Percentiles rank a stretch among this genome's conserved stretches.
Evolutionary conservation across 352 stramenopile species (phyloP).

Genomic region (Pythium oligandrum): DNA sequence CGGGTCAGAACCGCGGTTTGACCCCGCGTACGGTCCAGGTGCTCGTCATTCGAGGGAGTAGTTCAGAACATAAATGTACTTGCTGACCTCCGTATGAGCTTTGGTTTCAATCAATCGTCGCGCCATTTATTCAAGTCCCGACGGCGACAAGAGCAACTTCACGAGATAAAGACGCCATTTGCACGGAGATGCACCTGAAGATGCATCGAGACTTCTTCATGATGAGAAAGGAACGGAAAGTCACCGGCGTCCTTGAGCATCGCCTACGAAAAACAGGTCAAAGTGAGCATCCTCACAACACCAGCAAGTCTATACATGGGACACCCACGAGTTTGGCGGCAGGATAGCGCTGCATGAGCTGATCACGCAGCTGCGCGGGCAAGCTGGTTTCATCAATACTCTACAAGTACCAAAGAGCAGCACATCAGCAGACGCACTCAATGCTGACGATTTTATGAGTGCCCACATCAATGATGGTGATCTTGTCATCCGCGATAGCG

Average conservation of each 20-base stretch:
- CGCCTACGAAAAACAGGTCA: slow-evolving; percentile 23
- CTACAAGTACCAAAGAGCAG: slow-evolving; percentile 11
- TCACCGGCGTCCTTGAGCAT: slow-evolving; percentile 61
- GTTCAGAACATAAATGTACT: no score
- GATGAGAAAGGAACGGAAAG: slow-evolving; percentile 71
- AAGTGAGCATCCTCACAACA: no score
- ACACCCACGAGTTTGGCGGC: slow-evolving; percentile 44
- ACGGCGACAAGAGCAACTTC: slow-evolving; percentile 1
- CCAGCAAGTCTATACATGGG: no score
- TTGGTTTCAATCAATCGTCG: no score
- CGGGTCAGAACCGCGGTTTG: no score
- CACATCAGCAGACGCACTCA: no score
- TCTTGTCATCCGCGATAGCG: slow-evolving; percentile 36
- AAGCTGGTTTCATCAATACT: slow-evolving; percentile 56
- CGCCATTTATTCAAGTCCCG: no score
- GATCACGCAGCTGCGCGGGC: slow-evolving; percentile 30
- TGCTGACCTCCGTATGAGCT: no score
- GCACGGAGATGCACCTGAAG: slow-evolving; percentile 68
- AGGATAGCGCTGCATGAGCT: slow-evolving; percentile 40
- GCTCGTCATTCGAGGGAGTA: no score
- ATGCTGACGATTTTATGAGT: no score
- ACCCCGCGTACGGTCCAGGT: no score
- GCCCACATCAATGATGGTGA: slow-evolving; percentile 59
- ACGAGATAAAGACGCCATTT: slow-evolving; percentile 41
- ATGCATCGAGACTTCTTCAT: slow-evolving; percentile 72